Percentiles rank a stretch among this genome's conserved stretches.
Evolutionary conservation across 2,329 filamentous ascomycete genomes (phyloP).

Genomic region (Fusarium acutatum): DNA sequence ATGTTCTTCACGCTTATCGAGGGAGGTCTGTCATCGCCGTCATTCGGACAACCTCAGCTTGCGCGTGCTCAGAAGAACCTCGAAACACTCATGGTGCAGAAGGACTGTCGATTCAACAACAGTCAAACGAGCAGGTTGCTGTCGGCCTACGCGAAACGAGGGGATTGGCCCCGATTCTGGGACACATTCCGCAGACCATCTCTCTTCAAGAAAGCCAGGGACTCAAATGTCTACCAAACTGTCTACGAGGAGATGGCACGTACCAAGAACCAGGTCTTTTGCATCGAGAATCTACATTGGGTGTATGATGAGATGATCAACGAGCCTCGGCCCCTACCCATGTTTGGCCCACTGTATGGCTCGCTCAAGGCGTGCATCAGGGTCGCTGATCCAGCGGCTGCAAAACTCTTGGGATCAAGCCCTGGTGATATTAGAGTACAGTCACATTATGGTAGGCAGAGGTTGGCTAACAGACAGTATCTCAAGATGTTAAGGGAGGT

Average conservation of each 20-base stretch:
- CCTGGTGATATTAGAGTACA: not conserved
- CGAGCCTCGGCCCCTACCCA: slow-evolving; percentile 60
- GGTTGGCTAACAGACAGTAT: slow-evolving; percentile 45
- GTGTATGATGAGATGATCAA: slow-evolving; percentile 67
- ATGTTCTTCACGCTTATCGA: slow-evolving; percentile 60
- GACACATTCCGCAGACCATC: slow-evolving; percentile 65
- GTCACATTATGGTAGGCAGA: slow-evolving; percentile 23
- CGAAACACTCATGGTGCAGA: slow-evolving; percentile 54
- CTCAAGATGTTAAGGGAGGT: slow-evolving; percentile 45
- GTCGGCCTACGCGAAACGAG: slow-evolving; percentile 54
- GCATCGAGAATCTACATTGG: slow-evolving; percentile 58
- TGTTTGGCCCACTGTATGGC: slow-evolving; percentile 54
- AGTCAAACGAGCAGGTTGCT: slow-evolving; percentile 55
- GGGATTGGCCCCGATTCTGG: slow-evolving; percentile 68
- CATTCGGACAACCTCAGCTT: slow-evolving; percentile 44
- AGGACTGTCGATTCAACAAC: slow-evolving; percentile 49
- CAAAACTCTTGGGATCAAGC: not conserved
- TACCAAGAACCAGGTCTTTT: slow-evolving; percentile 53
- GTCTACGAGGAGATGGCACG: slow-evolving; percentile 60
- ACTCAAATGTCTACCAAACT: slow-evolving; percentile 62
- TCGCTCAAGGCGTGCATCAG: slow-evolving; percentile 63
- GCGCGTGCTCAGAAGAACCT: slow-evolving; percentile 54
- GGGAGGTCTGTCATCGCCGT: slow-evolving; percentile 46
- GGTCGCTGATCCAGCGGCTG: slow-evolving; percentile 61
- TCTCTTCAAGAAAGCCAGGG: slow-evolving; percentile 58